phyloP scores from a whole-genome alignment of 805 yeast species.

The Candida qinlingensis region DNA sequence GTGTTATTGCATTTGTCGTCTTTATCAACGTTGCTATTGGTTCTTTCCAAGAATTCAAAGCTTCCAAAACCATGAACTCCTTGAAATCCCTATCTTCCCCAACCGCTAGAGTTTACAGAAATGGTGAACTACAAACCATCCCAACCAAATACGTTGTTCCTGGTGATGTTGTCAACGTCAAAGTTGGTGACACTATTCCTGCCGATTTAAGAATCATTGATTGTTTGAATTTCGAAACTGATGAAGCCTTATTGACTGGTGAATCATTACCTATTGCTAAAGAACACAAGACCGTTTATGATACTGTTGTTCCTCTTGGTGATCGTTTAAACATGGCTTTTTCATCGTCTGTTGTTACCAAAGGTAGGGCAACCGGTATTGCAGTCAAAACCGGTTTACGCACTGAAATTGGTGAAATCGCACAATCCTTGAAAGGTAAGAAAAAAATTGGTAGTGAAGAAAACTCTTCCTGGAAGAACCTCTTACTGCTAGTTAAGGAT shows the following conservation, averaged over 20 bases:
- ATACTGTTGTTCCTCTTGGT: slow-evolving; percentile 52
- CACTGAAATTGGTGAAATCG: slow-evolving; percentile 75
- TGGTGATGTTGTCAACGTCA: slow-evolving; percentile 60
- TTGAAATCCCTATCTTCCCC: slow-evolving; percentile 64
- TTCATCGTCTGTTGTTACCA: slow-evolving; percentile 63
- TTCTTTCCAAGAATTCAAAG: slow-evolving; percentile 62
- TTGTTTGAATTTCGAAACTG: slow-evolving; percentile 62
- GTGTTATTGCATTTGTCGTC: slow-evolving; percentile 69
- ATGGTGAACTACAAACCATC: slow-evolving; percentile 50
- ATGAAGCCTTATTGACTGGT: slow-evolving; percentile 62
- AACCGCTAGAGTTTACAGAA: slow-evolving; percentile 60
- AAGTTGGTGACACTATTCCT: slow-evolving; percentile 72
- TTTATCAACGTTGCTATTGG: slow-evolving; percentile 62
- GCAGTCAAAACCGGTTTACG: slow-evolving; percentile 62
- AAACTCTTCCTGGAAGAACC: slow-evolving; percentile 35
- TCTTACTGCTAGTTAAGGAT: slow-evolving; percentile 40
- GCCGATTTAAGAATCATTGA: slow-evolving; percentile 63
- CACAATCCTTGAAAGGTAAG: slow-evolving; percentile 46
- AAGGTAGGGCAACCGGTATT: slow-evolving; percentile 71
- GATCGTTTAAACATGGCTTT: slow-evolving; percentile 70
- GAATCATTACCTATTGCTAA: slow-evolving; percentile 64
- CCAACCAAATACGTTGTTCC: slow-evolving; percentile 65
- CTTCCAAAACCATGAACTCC: slow-evolving; percentile 77
- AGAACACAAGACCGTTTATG: slow-evolving; percentile 37
- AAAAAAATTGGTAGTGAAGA: slow-evolving; percentile 38